Percentiles rank a stretch among this genome's conserved stretches.
Conservation (phyloP, 768 basidiomycete genomes). For the Russula earlei region DNA sequence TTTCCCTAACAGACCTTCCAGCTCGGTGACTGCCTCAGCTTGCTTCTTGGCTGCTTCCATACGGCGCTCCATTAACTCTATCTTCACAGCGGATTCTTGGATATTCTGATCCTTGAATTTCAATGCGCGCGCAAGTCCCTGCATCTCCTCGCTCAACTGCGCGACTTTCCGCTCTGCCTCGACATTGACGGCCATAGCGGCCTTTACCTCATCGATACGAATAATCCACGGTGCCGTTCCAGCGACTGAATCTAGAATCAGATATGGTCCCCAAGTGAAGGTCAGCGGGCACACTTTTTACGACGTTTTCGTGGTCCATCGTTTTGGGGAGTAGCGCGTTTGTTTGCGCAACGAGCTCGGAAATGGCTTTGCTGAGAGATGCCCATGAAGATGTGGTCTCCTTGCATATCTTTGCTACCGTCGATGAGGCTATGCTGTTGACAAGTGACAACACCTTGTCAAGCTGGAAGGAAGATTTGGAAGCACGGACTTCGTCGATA, state of each 20-base stretch:
- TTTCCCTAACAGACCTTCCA: slow-evolving; percentile 74
- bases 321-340: slow-evolving; percentile 59
- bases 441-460: slow-evolving; percentile 60
- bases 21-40: slow-evolving; percentile 69
- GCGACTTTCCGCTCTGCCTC: slow-evolving; percentile 87
- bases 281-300: slow-evolving; percentile 53
- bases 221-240: slow-evolving; percentile 79
- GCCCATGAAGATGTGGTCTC: slow-evolving; percentile 70
- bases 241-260: slow-evolving; percentile 38
- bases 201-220: slow-evolving; percentile 75
- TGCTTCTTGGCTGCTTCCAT: slow-evolving; percentile 89
- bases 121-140: slow-evolving; percentile 74
- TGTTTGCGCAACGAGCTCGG: slow-evolving; percentile 61
- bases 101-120: slow-evolving; percentile 84
- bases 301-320: slow-evolving; percentile 65
- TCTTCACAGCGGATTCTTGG: slow-evolving; percentile 85
- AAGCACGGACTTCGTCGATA: slow-evolving; percentile 66
- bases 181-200: slow-evolving; percentile 72
- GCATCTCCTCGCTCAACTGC: slow-evolving; percentile 83
- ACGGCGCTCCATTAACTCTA: slow-evolving; percentile 89
- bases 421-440: slow-evolving; percentile 62
- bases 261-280: background rate
- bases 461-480: slow-evolving; percentile 73
- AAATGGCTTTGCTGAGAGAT: slow-evolving; percentile 59
- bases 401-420: slow-evolving; percentile 56